phyloP scores from a whole-genome alignment of 805 yeast genomes.

The Candida piceae region DNA sequence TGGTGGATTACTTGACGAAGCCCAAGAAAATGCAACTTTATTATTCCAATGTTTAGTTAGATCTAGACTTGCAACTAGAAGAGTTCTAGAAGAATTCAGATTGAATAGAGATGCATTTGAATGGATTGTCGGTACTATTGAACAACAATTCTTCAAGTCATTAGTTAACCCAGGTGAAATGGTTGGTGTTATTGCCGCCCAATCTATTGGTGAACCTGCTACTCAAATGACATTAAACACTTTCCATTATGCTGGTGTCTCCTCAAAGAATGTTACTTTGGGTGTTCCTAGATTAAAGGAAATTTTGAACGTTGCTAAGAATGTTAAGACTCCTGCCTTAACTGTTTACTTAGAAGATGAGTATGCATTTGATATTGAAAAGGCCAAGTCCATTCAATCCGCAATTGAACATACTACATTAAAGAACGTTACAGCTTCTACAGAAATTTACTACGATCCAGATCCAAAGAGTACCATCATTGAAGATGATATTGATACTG shows the following conservation, averaged over 20 bases:
- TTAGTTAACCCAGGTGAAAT: conserved; percentile 96
- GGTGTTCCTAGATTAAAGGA: conserved; percentile 98
- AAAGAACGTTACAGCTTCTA: conserved; percentile 92
- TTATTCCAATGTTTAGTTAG: conserved; percentile 89
- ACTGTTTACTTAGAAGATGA: conserved; percentile 86
- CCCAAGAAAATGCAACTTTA: conserved; percentile 87
- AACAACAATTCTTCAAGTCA: conserved; percentile 86
- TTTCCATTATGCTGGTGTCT: conserved; percentile 97
- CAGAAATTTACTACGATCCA: conserved; percentile 96
- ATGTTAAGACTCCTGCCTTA: conserved; percentile 98
- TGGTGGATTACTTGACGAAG: conserved; percentile 67
- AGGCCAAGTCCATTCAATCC: conserved; percentile 91
- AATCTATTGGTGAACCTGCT: conserved; percentile 98
- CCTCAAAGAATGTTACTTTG: conserved; percentile 90
- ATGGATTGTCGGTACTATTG: conserved; percentile 94
- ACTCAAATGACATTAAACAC: conserved; percentile 98
- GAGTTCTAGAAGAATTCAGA: conserved; percentile 87
- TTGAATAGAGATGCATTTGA: conserved; percentile 82
- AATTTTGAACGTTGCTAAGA: conserved; percentile 96
- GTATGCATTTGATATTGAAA: conserved; percentile 82
- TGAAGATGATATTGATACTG: conserved; percentile 95
- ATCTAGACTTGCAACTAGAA: conserved; percentile 84
- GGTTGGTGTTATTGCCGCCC: conserved; percentile 97
- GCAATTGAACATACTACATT: conserved; percentile 95
- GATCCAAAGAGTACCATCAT: conserved; percentile 97